These are phyloP conservation scores for Lunularia cruciata DNA, from an alignment of 225 moss, liverwort and hornwort species.

Conservation along the genomic window DNA sequence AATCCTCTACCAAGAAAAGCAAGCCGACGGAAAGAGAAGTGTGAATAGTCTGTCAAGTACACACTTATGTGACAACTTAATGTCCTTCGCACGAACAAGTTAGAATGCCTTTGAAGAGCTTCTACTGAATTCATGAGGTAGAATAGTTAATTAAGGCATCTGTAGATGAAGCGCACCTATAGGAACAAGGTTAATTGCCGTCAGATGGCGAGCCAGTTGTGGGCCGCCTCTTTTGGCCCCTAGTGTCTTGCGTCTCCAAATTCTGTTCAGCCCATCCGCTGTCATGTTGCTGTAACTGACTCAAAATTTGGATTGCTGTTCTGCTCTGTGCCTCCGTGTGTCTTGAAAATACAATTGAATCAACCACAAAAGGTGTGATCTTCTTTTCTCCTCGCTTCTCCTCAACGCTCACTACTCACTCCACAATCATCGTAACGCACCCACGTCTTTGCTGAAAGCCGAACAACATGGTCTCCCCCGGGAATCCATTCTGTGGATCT, in stretches of 20 bases:
- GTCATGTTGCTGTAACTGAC: constrained; percentile 6
- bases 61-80: too few relatives aligned
- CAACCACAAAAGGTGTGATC: background rate
- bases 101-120: background rate
- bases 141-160: background rate
- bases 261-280: constrained; percentile 13
- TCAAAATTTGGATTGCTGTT: background rate
- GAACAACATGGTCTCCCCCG: background rate
- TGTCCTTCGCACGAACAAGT: too few relatives aligned
- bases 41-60: too few relatives aligned
- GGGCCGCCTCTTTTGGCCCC: constrained; percentile 4
- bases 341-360: background rate
- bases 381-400: background rate
- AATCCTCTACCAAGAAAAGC: too few relatives aligned
- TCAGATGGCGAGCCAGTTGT: constrained; percentile 41
- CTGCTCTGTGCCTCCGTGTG: background rate
- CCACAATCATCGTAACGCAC: constrained; percentile 12
- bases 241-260: constrained; percentile 43
- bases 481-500: background rate
- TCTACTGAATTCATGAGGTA: background rate
- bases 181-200: constrained; percentile 42
- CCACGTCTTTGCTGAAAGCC: background rate
- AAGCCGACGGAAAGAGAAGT: too few relatives aligned
- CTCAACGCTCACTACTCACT: background rate
- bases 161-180: constrained; percentile 30